phyloP scores from a whole-genome alignment of 805 yeast genomes.

The Barnettozyma salicaria region DNA sequence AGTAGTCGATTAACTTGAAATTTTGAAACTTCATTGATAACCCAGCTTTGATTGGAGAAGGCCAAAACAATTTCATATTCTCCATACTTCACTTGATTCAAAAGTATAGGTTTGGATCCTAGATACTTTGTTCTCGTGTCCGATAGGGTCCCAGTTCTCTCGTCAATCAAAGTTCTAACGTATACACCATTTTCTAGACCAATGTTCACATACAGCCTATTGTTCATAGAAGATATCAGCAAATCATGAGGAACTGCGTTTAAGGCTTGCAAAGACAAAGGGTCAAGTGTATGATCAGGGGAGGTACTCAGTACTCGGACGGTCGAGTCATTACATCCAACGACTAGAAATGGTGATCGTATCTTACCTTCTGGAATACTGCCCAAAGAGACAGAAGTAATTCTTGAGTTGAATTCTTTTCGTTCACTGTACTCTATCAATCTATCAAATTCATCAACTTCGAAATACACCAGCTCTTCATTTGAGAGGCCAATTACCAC shows the following conservation, averaged over 20 bases:
- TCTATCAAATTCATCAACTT: conserved; percentile 53
- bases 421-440: conserved; percentile 66
- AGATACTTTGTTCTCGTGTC: conserved; percentile 65
- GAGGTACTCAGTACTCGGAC: conserved; percentile 62
- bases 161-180: conserved; percentile 54
- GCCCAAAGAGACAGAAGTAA: conserved; percentile 43
- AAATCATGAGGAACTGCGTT: conserved; percentile 42
- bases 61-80: conserved; percentile 25
- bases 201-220: conserved; percentile 48
- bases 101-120: conserved; percentile 59
- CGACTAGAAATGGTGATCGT: conserved; percentile 53
- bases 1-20: conserved; percentile 27
- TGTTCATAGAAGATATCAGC: conserved; percentile 23
- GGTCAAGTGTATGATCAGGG: conserved; percentile 52
- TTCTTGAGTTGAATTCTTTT: conserved; percentile 45
- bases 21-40: conserved; percentile 22
- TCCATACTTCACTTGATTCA: conserved; percentile 26
- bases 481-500: conserved; percentile 66
- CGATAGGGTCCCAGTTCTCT: conserved; percentile 50
- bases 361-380: conserved; percentile 41
- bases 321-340: conserved; percentile 67
- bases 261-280: conserved; percentile 59
- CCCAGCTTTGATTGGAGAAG: conserved; percentile 31
- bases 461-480: conserved; percentile 76
- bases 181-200: conserved; percentile 85